Conservation (phyloP, 345 rosid genomes). For the Raphanus sativus region DNA sequence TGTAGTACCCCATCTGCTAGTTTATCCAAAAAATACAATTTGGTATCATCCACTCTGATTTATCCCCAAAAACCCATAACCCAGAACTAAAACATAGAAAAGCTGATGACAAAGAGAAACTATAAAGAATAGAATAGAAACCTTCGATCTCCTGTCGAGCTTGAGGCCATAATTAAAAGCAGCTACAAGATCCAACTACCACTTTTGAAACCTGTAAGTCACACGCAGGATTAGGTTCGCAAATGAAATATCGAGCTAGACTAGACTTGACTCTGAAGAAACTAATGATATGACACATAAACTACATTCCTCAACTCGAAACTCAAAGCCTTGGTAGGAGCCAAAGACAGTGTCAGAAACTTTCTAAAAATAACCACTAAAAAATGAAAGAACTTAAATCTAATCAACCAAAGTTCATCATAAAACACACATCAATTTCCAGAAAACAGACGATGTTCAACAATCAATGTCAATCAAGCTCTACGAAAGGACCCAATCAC, state of each 20-base stretch:
- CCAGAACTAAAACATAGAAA: not conserved
- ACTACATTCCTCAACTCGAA: not conserved
- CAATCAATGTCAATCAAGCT: slow-evolving; percentile 10
- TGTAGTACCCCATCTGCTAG: slow-evolving; percentile 70
- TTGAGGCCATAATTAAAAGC: slow-evolving; percentile 30
- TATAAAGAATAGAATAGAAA: not conserved
- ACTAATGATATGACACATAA: not conserved
- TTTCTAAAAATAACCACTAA: not conserved
- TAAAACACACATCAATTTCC: not conserved
- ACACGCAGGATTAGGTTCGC: not conserved
- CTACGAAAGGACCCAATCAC: not conserved
- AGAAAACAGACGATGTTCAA: not conserved
- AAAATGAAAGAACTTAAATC: not conserved
- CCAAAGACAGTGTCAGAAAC: not conserved
- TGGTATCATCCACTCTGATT: not conserved
- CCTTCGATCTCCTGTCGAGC: slow-evolving; percentile 40
- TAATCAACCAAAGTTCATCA: not conserved
- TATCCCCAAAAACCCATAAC: not conserved
- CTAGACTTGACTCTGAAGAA: not conserved
- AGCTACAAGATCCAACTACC: slow-evolving; percentile 20
- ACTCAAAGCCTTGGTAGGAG: not conserved
- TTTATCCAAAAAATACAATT: slow-evolving; percentile 11
- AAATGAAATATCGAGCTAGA: slow-evolving; percentile 8
- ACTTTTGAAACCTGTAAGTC: slow-evolving; percentile 17
- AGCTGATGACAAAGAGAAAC: not conserved